phyloP scores from a whole-genome alignment of 805 yeast genomes.

The Ogataea dorogensis region DNA sequence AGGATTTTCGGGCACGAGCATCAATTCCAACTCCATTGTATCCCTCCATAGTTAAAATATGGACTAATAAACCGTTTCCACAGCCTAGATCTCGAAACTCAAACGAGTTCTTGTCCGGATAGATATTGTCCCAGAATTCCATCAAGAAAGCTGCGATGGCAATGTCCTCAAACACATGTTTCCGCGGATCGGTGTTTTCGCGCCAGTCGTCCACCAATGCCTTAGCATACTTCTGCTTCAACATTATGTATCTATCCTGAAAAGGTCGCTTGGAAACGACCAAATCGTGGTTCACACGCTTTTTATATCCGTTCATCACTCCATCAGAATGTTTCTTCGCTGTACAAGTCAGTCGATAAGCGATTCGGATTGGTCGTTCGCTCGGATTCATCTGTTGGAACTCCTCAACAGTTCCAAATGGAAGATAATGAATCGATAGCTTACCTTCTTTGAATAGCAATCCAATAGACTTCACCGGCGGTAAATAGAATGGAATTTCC shows the following conservation, averaged over 20 bases:
- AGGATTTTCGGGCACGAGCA: conserved; percentile 85
- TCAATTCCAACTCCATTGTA: conserved; percentile 82
- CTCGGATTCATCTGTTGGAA: conserved; percentile 38
- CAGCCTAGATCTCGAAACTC: conserved; percentile 91
- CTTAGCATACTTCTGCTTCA: conserved; percentile 81
- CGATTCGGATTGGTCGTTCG: conserved; percentile 76
- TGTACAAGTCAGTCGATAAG: conserved; percentile 74
- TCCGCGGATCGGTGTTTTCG: conserved; percentile 92
- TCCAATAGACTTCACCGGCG: conserved; percentile 78
- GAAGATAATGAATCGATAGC: conserved; percentile 74
- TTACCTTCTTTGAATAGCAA: conserved; percentile 47
- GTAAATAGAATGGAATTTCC: conserved; percentile 85
- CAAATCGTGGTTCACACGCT: conserved; percentile 83
- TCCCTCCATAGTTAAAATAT: conserved; percentile 76
- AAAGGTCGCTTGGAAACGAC: conserved; percentile 81
- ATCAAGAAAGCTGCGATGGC: conserved; percentile 94
- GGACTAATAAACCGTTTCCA: conserved; percentile 87
- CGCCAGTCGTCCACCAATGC: conserved; percentile 77
- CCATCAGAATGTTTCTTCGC: conserved; percentile 83
- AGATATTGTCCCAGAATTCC: conserved; percentile 71
- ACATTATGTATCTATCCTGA: conserved; percentile 74
- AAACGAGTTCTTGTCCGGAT: conserved; percentile 40
- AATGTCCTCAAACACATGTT: conserved; percentile 94
- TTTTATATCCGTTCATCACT: conserved; percentile 77
- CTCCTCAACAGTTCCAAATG: conserved; percentile 42